Evolutionary conservation across 371 early-diverging fungal genomes (phyloP).

Genomic region (Syncephalastrum contaminatum): DNA sequence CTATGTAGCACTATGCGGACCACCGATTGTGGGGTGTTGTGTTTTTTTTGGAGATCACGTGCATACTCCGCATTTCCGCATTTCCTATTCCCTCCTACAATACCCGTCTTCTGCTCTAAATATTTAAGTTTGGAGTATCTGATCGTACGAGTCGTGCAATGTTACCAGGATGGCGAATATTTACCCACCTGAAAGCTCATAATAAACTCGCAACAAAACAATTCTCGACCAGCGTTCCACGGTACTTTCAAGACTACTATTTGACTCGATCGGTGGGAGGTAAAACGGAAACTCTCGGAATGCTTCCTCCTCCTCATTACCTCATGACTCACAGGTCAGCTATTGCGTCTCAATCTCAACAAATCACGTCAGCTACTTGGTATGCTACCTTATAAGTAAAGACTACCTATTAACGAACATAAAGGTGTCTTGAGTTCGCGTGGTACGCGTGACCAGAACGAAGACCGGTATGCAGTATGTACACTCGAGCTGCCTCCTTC

Average conservation of each 20-base stretch:
- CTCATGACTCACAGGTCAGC: conserved; percentile 9
- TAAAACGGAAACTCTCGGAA: conserved; percentile 6
- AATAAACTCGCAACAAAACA: too few species aligned
- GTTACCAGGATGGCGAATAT: too few species aligned
- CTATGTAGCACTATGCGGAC: too few species aligned
- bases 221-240: too few species aligned
- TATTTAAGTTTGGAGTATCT: too few species aligned
- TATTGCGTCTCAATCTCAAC: conserved; percentile 19
- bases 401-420: background rate
- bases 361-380: conserved; percentile 22
- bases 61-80: too few species aligned
- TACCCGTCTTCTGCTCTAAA: too few species aligned
- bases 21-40: too few species aligned
- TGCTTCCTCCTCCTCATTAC: background rate
- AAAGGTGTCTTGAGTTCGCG: conserved; percentile 34
- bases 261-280: background rate
- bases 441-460: conserved; percentile 48
- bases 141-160: too few species aligned
- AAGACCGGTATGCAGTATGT: conserved; percentile 40
- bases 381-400: background rate
- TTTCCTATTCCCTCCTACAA: too few species aligned
- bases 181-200: too few species aligned
- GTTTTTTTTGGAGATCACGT: too few species aligned
- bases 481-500: conserved; percentile 33
- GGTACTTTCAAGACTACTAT: conserved; percentile 1